These are phyloP conservation scores for Eragrostis curvula DNA, from an alignment of 176 grass and related monocot genomes.

Conservation along the genomic window DNA sequence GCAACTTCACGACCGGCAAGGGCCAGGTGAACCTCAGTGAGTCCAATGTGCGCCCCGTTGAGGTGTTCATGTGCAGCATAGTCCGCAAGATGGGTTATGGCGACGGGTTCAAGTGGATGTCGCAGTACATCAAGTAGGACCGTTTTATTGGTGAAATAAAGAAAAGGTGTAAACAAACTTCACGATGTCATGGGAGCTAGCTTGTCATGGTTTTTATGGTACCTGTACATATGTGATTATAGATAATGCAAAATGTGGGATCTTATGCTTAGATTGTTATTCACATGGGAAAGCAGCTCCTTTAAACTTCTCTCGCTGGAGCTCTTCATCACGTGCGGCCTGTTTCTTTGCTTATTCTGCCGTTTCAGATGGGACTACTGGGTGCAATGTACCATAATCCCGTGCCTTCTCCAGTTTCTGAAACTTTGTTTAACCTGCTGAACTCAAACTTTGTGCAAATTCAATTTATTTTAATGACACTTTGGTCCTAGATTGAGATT, in stretches of 20 bases:
- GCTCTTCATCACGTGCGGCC: background rate
- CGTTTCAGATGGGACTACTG: too few species aligned
- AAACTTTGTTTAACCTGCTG: too few species aligned
- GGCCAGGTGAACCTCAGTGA: slow-evolving; percentile 67
- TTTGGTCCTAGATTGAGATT: too few species aligned
- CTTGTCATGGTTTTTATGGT: slow-evolving; percentile 35
- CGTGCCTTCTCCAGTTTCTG: too few species aligned
- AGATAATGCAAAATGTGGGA: slow-evolving; percentile 35
- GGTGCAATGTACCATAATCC: too few species aligned
- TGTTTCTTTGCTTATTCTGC: too few species aligned
- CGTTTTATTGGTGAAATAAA: background rate
- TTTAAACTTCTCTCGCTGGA: background rate
- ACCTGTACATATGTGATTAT: slow-evolving; percentile 41
- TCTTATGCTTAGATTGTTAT: slow-evolving; percentile 24
- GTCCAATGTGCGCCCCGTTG: slow-evolving; percentile 72
- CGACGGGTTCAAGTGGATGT: slow-evolving; percentile 86
- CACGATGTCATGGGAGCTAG: slow-evolving; percentile 1
- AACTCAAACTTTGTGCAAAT: too few species aligned
- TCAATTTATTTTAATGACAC: too few species aligned
- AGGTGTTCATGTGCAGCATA: slow-evolving; percentile 93
- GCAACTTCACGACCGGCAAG: slow-evolving; percentile 83
- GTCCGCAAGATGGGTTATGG: slow-evolving; percentile 93
- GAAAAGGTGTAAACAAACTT: background rate
- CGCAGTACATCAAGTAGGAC: slow-evolving; percentile 79
- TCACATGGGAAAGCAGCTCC: background rate